Evolutionary conservation across 352 stramenopile species (phyloP).

Genomic region (Phytophthora gonapodyides): DNA sequence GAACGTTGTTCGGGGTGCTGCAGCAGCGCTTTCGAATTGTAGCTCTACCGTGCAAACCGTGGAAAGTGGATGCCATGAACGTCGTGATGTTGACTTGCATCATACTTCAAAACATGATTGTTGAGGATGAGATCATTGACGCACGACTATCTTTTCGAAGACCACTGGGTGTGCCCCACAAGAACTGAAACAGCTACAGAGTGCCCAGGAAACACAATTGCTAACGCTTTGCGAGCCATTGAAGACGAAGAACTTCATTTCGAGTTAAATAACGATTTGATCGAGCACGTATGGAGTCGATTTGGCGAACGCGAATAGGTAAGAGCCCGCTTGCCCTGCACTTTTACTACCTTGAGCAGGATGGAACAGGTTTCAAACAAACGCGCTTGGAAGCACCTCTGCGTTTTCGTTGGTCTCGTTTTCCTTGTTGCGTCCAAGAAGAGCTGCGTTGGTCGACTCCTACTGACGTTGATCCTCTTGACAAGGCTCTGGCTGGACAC

Average conservation of each 20-base stretch:
- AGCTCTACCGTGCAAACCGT: slow-evolving; percentile 7
- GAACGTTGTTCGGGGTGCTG: background rate
- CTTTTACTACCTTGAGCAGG: too few species aligned
- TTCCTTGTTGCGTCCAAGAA: too few species aligned
- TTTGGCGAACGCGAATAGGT: slow-evolving; percentile 15
- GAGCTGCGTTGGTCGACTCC: too few species aligned
- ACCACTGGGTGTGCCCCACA: slow-evolving; percentile 4
- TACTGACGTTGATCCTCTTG: too few species aligned
- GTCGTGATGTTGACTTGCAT: too few species aligned
- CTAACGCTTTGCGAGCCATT: background rate
- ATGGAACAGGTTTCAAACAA: too few species aligned
- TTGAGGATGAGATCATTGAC: background rate
- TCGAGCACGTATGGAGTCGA: slow-evolving; percentile 16
- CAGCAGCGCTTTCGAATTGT: slow-evolving; percentile 13
- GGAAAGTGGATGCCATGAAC: background rate
- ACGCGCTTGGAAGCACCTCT: too few species aligned
- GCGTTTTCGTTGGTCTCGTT: too few species aligned
- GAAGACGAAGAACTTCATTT: slow-evolving; percentile 15
- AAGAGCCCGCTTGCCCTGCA: background rate
- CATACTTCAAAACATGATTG: too few species aligned
- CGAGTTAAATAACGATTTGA: slow-evolving; percentile 17
- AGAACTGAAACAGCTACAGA: too few species aligned
- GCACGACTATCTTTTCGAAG: slow-evolving; percentile 14
- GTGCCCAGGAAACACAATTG: background rate
- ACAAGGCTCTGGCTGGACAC: too few species aligned